Percentiles rank a stretch among this genome's conserved stretches.
Conservation (phyloP, 805 yeast genomes). For the Candida jianshihensis region DNA sequence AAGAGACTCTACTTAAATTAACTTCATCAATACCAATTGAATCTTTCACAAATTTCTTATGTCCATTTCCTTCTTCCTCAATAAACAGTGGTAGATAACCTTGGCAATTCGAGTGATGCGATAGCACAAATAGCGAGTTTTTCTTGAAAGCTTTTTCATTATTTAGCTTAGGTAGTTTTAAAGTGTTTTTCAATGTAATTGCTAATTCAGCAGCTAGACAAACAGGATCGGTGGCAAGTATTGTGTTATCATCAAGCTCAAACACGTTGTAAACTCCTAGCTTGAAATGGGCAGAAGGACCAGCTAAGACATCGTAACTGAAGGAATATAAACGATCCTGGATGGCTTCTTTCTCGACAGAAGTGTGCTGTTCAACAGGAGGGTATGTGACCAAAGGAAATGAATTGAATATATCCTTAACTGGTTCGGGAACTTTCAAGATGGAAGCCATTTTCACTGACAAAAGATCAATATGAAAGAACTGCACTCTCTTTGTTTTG, state of each 20-base stretch:
- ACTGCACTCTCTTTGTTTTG: too few species aligned
- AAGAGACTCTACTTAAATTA: slow-evolving; percentile 25
- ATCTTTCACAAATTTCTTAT: slow-evolving; percentile 32
- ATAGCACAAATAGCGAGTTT: slow-evolving; percentile 36
- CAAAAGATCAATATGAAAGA: neutral
- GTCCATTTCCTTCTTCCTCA: slow-evolving; percentile 35
- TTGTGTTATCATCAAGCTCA: slow-evolving; percentile 20
- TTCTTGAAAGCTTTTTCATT: slow-evolving; percentile 10
- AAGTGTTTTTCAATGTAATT: slow-evolving; percentile 36
- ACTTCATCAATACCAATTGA: slow-evolving; percentile 31
- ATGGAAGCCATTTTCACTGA: slow-evolving; percentile 2
- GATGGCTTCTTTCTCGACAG: slow-evolving; percentile 20
- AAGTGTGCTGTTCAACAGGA: slow-evolving; percentile 25
- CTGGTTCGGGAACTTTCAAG: slow-evolving; percentile 31
- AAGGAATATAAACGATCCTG: slow-evolving; percentile 18
- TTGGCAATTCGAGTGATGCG: slow-evolving; percentile 42
- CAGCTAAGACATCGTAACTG: slow-evolving; percentile 9
- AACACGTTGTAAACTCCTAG: slow-evolving; percentile 48
- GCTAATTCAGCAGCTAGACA: slow-evolving; percentile 42
- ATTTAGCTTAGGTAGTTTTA: slow-evolving; percentile 33
- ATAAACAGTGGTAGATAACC: slow-evolving; percentile 49
- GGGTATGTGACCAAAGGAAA: slow-evolving; percentile 45
- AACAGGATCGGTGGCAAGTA: slow-evolving; percentile 52
- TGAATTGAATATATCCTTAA: slow-evolving; percentile 38
- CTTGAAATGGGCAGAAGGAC: slow-evolving; percentile 30